Evolutionary conservation across 768 basidiomycete species (phyloP).

Genomic region (Melanogaster broomeanus): DNA sequence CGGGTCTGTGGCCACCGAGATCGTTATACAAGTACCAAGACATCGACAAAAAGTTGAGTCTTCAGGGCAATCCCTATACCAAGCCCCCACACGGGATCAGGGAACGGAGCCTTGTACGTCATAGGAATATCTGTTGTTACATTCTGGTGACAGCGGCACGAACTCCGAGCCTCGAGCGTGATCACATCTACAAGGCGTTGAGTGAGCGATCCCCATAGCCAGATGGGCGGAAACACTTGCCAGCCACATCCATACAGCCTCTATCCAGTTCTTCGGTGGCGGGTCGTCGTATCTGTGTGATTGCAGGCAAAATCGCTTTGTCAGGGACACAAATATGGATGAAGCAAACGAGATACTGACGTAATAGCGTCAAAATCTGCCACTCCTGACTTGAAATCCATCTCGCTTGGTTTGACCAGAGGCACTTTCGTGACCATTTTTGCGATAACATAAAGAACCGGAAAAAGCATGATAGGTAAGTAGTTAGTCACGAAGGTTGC

Average conservation of each 20-base stretch:
- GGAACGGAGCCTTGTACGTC: neutral
- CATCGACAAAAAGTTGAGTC: no score
- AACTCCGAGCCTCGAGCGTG: neutral
- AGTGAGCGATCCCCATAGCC: neutral
- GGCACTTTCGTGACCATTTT: constrained; percentile 14
- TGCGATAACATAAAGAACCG: constrained; percentile 40
- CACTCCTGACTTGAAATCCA: constrained; percentile 18
- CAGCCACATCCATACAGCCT: constrained; percentile 20
- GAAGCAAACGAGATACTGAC: constrained; percentile 7
- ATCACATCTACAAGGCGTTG: constrained; percentile 11
- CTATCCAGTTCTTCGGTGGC: constrained; percentile 19
- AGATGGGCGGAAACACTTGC: constrained; percentile 11
- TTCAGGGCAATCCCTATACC: no score
- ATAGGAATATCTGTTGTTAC: neutral
- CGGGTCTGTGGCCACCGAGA: no score
- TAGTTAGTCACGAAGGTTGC: constrained; percentile 41
- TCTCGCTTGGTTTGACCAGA: constrained; percentile 15
- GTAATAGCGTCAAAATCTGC: constrained; percentile 18
- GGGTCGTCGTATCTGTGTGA: constrained; percentile 15
- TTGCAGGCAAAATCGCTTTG: neutral
- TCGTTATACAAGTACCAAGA: no score
- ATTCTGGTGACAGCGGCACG: neutral
- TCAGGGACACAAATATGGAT: neutral
- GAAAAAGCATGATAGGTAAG: constrained; percentile 43
- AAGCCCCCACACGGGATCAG: no score